phyloP scores from a whole-genome alignment of 441 rosid species.

The Syzygium malaccense region DNA sequence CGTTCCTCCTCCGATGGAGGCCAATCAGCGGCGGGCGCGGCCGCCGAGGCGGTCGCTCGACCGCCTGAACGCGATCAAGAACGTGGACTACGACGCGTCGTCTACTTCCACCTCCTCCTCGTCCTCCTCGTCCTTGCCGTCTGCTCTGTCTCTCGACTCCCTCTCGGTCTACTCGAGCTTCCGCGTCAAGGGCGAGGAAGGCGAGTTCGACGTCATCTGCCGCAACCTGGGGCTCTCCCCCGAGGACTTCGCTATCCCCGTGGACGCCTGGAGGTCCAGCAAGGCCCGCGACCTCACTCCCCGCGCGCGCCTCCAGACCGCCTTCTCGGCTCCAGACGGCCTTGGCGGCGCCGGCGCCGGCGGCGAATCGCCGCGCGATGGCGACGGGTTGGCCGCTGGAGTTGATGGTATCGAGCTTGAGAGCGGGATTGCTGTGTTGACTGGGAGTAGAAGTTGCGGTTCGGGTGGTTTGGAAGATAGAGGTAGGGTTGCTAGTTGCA shows the following conservation, averaged over 20 bases:
- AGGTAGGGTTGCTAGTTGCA: background rate
- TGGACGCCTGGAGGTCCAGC: conserved; percentile 23
- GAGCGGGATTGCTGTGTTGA: background rate
- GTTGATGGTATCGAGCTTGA: background rate
- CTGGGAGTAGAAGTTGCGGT: background rate
- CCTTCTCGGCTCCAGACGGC: background rate
- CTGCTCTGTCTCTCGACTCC: background rate
- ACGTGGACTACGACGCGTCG: conserved; percentile 25
- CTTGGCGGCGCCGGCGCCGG: background rate
- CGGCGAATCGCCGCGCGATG: background rate
- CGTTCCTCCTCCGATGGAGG: background rate
- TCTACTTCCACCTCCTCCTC: background rate
- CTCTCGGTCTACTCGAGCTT: conserved; percentile 17
- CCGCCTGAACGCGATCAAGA: conserved; percentile 31
- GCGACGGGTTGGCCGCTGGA: background rate
- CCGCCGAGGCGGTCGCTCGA: conserved; percentile 22
- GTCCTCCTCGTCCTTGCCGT: conserved; percentile 1
- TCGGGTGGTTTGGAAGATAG: background rate
- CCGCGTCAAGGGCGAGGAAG: conserved; percentile 21
- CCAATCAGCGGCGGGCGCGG: background rate
- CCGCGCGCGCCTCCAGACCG: background rate
- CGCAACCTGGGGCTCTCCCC: conserved; percentile 20
- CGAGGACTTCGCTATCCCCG: conserved; percentile 29
- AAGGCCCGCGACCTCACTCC: conserved; percentile 5
- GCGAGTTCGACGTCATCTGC: conserved; percentile 24